These are phyloP conservation scores for Wickerhamomyces mucosus DNA, from an alignment of 805 yeast genomes.

Conservation along the genomic window DNA sequence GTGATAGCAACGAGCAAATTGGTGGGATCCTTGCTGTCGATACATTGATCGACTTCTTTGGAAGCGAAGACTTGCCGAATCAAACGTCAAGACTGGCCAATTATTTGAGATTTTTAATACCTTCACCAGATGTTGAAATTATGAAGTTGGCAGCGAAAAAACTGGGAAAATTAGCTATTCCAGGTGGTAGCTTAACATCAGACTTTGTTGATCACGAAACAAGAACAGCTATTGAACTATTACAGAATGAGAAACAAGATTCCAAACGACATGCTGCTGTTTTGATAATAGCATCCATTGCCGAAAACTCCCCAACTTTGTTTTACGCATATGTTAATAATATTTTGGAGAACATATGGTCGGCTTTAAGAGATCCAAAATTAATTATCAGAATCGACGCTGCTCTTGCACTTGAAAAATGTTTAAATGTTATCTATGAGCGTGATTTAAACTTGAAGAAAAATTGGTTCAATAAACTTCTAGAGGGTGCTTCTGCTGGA, in stretches of 20 bases:
- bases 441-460: constrained; percentile 64
- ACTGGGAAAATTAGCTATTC: constrained; percentile 79
- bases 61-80: constrained; percentile 78
- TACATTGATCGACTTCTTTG: constrained; percentile 75
- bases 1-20: constrained; percentile 60
- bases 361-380: constrained; percentile 75
- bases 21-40: constrained; percentile 93
- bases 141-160: constrained; percentile 84
- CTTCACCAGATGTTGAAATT: constrained; percentile 74
- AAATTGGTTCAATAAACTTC: constrained; percentile 65
- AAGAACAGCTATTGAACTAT: constrained; percentile 82
- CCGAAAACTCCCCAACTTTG: constrained; percentile 78
- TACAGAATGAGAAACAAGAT: constrained; percentile 80
- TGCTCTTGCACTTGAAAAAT: constrained; percentile 68
- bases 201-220: constrained; percentile 92
- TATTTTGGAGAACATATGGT: constrained; percentile 78
- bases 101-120: constrained; percentile 69
- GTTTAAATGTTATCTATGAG: constrained; percentile 69
- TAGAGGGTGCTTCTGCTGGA: constrained; percentile 58
- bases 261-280: constrained; percentile 86
- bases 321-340: constrained; percentile 70
- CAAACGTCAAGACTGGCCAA: constrained; percentile 89
- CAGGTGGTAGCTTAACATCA: constrained; percentile 83
- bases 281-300: constrained; percentile 71
- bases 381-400: constrained; percentile 71